A percentile compares a stretch with the other conserved stretches of the same genome.
Conservation (phyloP, 1,139 yeast species). For the Debaryomyces fabryi region DNA sequence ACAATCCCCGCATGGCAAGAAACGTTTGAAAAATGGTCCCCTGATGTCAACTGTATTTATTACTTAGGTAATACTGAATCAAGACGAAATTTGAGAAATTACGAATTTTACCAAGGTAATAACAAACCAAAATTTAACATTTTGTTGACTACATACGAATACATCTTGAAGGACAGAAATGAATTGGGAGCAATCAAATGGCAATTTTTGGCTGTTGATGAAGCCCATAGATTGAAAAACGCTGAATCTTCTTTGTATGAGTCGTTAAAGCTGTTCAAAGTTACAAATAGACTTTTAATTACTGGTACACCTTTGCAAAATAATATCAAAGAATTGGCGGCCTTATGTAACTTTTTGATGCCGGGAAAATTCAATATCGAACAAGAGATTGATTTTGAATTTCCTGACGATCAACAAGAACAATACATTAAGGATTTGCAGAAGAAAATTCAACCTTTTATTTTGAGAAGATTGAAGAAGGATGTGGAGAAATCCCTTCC, state of each 20-base stretch:
- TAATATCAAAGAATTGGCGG: constrained; percentile 92
- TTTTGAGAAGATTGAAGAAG: constrained; percentile 88
- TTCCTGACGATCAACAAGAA: constrained; percentile 86
- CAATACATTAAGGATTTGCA: constrained; percentile 85
- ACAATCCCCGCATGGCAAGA: constrained; percentile 99
- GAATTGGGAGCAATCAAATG: constrained; percentile 85
- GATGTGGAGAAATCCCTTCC: constrained; percentile 97
- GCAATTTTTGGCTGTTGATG: constrained; percentile 98
- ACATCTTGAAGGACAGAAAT: constrained; percentile 81
- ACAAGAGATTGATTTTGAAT: constrained; percentile 92
- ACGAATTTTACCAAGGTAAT: constrained; percentile 69
- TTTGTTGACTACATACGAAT: constrained; percentile 90
- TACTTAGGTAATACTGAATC: constrained; percentile 92
- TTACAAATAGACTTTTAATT: constrained; percentile 80
- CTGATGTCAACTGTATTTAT: constrained; percentile 89
- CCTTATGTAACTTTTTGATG: constrained; percentile 91
- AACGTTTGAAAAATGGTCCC: constrained; percentile 97
- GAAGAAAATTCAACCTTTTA: constrained; percentile 82
- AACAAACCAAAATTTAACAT: constrained; percentile 86
- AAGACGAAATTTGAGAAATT: constrained; percentile 77
- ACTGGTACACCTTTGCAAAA: constrained; percentile 99
- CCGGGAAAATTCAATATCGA: constrained; percentile 91
- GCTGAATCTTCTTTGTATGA: constrained; percentile 93
- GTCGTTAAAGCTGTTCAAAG: constrained; percentile 79
- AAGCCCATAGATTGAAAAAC: constrained; percentile 95